Evolutionary conservation across 371 early-diverging fungal genomes (phyloP), one percentile per base, ranked within the genome.

Genomic region (Mortierella sp.): DNA sequence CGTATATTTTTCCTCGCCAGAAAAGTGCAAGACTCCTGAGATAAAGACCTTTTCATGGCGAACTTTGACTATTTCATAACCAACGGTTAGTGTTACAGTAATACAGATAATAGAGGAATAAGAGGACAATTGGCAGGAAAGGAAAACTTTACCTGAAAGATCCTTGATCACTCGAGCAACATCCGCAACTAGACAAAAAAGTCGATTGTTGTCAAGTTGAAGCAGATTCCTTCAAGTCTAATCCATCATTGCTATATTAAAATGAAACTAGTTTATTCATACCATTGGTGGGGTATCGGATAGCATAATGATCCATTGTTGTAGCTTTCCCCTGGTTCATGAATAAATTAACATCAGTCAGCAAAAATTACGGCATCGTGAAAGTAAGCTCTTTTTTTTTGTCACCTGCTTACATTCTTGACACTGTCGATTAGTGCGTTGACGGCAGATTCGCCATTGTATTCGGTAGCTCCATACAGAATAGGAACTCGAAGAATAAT

Each of bases 231-330:
- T 43, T 47, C 1, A 40, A 43, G 15, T 43, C 22, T 19, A 32
- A 9, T 32, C 9, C 19, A 24, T 10, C 21, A 33, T 45, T 13
- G 15, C 19, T 19, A 13, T 32, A 65, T 33, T 53, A 38, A 53
- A 1, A 28, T 28, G 28, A 28, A 28, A 28, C 28, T 58, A 32
- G 40, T 43, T 33, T 57, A 3, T 28, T 2, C 21, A 41, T 91
- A 88, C 89, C 92, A 75, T 95, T 91, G 32, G 96, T 95, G 28
- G 97, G 97, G 77, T 90, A 96, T 41, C 97, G 89, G 10, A 76
- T 67, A 41, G 90, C 90, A 48, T 86, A 86, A 66, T 94, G 88
- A 67, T 96, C 96, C 87, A 96, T 93, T 8, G 86, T 71, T 0
- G 77, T 79, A 4, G 55, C 48, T 58, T 77, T 81, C 40, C 72